These are phyloP conservation scores for Fraxinus xanthoxyloides DNA, from an alignment of 305 asterid genomes.

Conservation along the genomic window DNA sequence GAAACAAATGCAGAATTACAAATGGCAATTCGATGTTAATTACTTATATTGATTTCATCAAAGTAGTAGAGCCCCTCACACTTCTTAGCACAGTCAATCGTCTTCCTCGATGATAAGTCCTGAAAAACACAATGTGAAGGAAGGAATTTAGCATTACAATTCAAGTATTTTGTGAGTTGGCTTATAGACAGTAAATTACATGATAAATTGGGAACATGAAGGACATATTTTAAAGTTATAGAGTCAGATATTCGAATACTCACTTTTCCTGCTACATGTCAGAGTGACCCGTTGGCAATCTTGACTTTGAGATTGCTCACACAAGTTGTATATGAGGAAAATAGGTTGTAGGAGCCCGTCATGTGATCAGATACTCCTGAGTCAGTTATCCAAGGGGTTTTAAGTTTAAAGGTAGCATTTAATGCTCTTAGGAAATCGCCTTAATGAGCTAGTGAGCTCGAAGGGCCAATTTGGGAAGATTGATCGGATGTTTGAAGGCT, in stretches of 20 bases:
- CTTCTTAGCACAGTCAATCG: background rate
- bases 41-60: background rate
- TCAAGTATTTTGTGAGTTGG: background rate
- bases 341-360: background rate
- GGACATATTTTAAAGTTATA: background rate
- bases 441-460: background rate
- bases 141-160: background rate
- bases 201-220: background rate
- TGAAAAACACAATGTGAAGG: background rate
- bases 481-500: background rate
- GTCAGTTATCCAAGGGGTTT: background rate
- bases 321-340: background rate
- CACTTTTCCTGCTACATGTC: background rate
- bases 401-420: background rate
- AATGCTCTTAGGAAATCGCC: background rate
- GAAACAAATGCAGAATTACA: background rate
- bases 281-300: background rate
- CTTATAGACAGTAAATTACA: conserved; percentile 1
- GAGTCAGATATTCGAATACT: background rate
- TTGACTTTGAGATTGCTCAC: background rate
- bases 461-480: background rate
- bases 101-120: conserved; percentile 1
- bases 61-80: background rate
- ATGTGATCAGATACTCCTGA: background rate
- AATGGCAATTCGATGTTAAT: background rate